phyloP scores from a whole-genome alignment of 768 basidiomycete species.

The Tephrocybe sp. region DNA sequence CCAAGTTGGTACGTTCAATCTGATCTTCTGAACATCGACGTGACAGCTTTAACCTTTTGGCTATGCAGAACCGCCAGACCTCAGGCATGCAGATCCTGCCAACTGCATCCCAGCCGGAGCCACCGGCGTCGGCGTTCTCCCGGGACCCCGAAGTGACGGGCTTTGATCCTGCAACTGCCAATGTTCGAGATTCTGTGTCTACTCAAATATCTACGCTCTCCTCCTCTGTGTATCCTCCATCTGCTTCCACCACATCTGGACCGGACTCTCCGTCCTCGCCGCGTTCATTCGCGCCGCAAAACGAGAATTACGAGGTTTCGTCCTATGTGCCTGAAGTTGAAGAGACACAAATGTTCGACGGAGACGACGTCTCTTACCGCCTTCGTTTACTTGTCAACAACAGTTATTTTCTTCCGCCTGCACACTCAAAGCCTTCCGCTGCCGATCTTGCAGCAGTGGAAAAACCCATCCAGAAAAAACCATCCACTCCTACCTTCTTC shows the following conservation, averaged over 20 bases:
- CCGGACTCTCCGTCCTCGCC: constrained; percentile 68
- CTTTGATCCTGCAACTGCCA: constrained; percentile 26
- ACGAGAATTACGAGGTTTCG: constrained; percentile 41
- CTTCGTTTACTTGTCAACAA: constrained; percentile 82
- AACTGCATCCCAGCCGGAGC: constrained; percentile 24
- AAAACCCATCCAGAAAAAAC: constrained; percentile 41
- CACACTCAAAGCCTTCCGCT: constrained; percentile 77
- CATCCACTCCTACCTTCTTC: constrained; percentile 55
- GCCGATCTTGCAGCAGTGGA: constrained; percentile 52
- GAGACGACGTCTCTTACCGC: constrained; percentile 83
- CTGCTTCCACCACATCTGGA: constrained; percentile 60
- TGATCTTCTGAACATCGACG: constrained; percentile 5
- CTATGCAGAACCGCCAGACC: constrained; percentile 16
- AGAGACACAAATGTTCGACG: constrained; percentile 50
- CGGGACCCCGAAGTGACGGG: constrained; percentile 44
- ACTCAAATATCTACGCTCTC: constrained; percentile 67
- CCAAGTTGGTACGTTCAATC: constrained; percentile 37
- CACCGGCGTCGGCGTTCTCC: constrained; percentile 46
- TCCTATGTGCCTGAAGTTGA: constrained; percentile 48
- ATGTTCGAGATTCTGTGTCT: constrained; percentile 54
- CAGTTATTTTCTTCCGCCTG: constrained; percentile 86
- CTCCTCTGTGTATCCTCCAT: constrained; percentile 76
- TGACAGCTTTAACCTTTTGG: constrained; percentile 7
- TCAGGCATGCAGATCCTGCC: constrained; percentile 20
- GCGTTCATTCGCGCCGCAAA: constrained; percentile 47